Evolutionary conservation across 179 eudicot genomes (phyloP), one percentile per base, ranked within the genome.

Genomic region (Beta macrorhiza): DNA sequence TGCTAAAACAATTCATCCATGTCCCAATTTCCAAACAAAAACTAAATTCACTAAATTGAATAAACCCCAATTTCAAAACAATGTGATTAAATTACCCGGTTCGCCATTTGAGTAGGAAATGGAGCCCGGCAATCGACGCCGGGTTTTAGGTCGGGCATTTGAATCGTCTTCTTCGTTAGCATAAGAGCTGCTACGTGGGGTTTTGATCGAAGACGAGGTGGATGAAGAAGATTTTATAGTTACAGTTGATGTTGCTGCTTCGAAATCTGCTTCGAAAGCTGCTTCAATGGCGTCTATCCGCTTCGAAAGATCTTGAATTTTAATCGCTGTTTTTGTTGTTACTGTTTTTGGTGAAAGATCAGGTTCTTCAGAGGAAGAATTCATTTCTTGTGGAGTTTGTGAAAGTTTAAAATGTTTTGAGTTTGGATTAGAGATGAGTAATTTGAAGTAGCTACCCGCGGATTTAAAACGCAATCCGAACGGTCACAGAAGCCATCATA

Each of bases 241-340:
- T 7, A 57, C 14, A 17, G n/a, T 59, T 15, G 81, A 17, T 4
- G 79, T 3, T 17, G 91, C 89, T 6, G 93, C 84, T 68, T 71
- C 70, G 62, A 90, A 79, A 49, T 25, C 25, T 25, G 25, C 25
- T 25, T 25, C 25, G 25, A 25, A 25, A 25, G 86, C 90, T 22
- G 93, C 89, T 22, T 92, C 97, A 65, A 91, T 91, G 75, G 91
- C 91, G 81, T 83, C 82, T 45, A 92, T 86, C 87, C 88, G 49
- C 74, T 86, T 0, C 91, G 82, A 32, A 92, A 86, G 68, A 91
- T 90, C 47, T 73, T 77, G 44, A 90, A 91, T 91, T 89, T 85
- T 63, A 42, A 13, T 5, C 25, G 19, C 45, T n/a, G 44, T 29
- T 73, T 19, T 1, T 15, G 77, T 53, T 55, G 59, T 32, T 19